Evolutionary conservation across 1,139 yeast genomes (phyloP), one percentile per base, ranked within the genome.

Genomic region (Geotrichum carabidarum): DNA sequence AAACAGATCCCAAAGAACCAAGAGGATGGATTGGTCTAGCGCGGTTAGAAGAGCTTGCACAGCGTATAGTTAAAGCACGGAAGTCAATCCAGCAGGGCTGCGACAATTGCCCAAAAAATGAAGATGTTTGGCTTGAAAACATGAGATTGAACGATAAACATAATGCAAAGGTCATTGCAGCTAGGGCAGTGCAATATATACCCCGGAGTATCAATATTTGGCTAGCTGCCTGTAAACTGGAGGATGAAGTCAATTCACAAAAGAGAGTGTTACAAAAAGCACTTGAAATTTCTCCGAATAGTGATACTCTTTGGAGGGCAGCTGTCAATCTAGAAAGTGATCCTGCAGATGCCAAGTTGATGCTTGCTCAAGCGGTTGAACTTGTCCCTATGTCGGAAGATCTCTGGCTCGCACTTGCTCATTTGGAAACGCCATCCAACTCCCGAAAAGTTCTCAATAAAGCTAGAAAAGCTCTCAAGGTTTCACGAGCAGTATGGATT

Each of bases 11-110:
- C 0, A 70, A 74, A 46, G 84, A 83, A 56, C 79, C 95, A 0
- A 79, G 80, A 50, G 88, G 89, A 11, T 93, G 97, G 96, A 86
- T 93, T 32, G 89, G 95, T 0, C 81, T 91, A 40, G 95, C 96
- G 0, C 71, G 90, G 49, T 68, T 90, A 9, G 98, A 93, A 66
- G 86, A 82, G 59, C 79, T 78, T 51, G 85, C 84, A 1, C 75
- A 76, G 43, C 82, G 82, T 54, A 74, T 74, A 56, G 72, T 71
- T 5, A 71, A 71, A 30, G 97, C 99, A 0, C 78, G 79, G 57
- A 71, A 71, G 38, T 61, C 86, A 11, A 83, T 90, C 4, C 76
- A 75, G 32, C 81, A 87, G 64, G 99, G 95, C 1, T 87, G 96
- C 65, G 74, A 73, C 7, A 74, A 73, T 50, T 81, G 91, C 57